Base-by-base conservation (phyloP, 139 green algal genomes). In the Astrephomene gubernaculifera region DNA sequence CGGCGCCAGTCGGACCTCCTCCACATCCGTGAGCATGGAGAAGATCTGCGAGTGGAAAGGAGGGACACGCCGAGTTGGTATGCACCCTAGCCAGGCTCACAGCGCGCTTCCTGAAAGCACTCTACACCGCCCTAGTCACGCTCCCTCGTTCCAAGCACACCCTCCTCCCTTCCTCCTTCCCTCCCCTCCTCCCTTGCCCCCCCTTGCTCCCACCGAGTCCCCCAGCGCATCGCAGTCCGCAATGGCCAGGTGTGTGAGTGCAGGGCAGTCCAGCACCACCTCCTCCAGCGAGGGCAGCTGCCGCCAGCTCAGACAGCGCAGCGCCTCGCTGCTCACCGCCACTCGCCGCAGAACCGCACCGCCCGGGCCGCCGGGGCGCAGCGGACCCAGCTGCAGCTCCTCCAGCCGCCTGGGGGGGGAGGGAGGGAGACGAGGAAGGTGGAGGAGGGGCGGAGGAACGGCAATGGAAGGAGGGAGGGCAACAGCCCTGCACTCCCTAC, bases 211-310 rank as follows among this genome's bases (percentile, higher is more conserved):
- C 57, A 82, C 75, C 75, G 41, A 7, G 39, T 86, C 79, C 17
- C 14, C 44, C 35, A 86, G 79, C 2, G 35, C 53, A 45, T 86
- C 79, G 53, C 79, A 86, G 64, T 86, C 79, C 27, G 65, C 61
- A 22, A 86, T 65, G n/a, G 38, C 27, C 31, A 86, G 64, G 10
- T 6, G 21, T 5, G 65, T 75, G 27, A 86, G 79, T 6, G 4
- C 25, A 38, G 79, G 79, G 65, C 79, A 86, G 67, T 86, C 65
- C 25, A 86, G 67, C 22, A 25, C 6, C 63, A 86, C 4, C 6
- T 54, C 52, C 65, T 86, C 79, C 44, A 86, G 64, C 31, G 54
- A 41, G 57, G 75, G 39, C 39, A 82, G 57, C 17, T 43, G 29
- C 12, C 75, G 54, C 75, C 75, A 82, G 75, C 9, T 0, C 1